Base-by-base conservation (phyloP, 2,329 filamentous ascomycete species). In the Tothia fuscella region DNA sequence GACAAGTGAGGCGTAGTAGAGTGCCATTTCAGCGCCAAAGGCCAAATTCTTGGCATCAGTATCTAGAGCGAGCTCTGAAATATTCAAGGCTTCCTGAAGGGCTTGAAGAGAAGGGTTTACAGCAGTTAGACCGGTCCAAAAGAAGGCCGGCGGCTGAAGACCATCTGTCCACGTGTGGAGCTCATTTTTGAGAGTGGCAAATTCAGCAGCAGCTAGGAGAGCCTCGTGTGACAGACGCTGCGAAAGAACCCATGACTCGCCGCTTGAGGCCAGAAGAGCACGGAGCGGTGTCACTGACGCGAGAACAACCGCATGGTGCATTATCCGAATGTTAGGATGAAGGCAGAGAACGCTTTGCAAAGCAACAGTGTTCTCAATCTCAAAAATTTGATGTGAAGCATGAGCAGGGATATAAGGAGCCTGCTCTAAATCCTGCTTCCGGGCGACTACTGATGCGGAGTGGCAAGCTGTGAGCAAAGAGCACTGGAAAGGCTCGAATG, bases 221-320 rank as follows among this genome's bases (percentile, higher is more conserved):
- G 66, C 50, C 38, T 66, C 65, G 44, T 64, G 60, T 1, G 54
- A 59, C n/a, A 67, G 50, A 6, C 44, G 42, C 43, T 64, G 61
- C 1, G 53, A 59, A 16, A 67, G 50, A 4, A 66, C 54, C 64
- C 64, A 68, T 13, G 61, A 58, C 39, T 67, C 63, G 26, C 64
- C 63, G 3, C 61, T 57, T 0, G 66, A 57, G 22, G 64, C 63
- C 12, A 68, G 50, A 4, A 68, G 50, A 2, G 62, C 57, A 16
- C 61, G 60, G 4, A 66, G 47, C 1, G 64, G 65, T 3, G 56
- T 57, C 6, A 58, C 47, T 31, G 56, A 58, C 14, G 59, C 52
- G 1, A 66, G 55, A 43, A 60, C 60, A 13, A 57, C 50, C 3
- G 58, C 57, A 14, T 60, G 53, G 17, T 62, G 35, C 4, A 31